Evolutionary conservation across 2,329 filamentous ascomycete genomes (phyloP).

Genomic region (Diaporthe aspalathi): DNA sequence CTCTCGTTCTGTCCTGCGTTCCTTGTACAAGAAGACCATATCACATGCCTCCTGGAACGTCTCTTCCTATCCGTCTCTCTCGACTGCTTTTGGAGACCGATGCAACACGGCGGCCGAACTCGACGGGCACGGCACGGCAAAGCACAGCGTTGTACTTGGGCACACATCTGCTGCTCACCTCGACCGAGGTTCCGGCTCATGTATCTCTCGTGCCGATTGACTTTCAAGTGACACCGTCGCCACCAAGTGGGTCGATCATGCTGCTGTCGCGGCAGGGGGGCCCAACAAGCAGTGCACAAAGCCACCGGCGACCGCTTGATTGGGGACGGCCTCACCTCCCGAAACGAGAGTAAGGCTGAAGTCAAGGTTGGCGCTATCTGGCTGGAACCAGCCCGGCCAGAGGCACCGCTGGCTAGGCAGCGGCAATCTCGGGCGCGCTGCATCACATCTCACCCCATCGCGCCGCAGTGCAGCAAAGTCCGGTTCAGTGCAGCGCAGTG

Average conservation of each 20-base stretch:
- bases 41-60: background rate
- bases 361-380: conserved; percentile 33
- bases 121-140: background rate
- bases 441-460: conserved; percentile 11
- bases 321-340: conserved; percentile 31
- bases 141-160: background rate
- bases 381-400: background rate
- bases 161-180: background rate
- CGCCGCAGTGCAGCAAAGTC: background rate
- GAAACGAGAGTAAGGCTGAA: conserved; percentile 18
- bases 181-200: background rate
- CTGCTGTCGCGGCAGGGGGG: background rate
- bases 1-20: background rate
- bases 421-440: conserved; percentile 5
- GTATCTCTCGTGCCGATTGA: conserved; percentile 26
- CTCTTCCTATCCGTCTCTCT: background rate
- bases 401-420: background rate
- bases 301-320: conserved; percentile 17
- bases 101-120: conserved; percentile 9
- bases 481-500: background rate
- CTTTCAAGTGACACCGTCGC: conserved; percentile 24
- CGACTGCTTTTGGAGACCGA: conserved; percentile 3
- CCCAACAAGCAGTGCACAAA: conserved; percentile 27
- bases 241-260: conserved; percentile 29
- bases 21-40: background rate